These are phyloP conservation scores for Solanum pimpinellifolium DNA, from an alignment of 257 asterid genomes.

Conservation along the genomic window DNA sequence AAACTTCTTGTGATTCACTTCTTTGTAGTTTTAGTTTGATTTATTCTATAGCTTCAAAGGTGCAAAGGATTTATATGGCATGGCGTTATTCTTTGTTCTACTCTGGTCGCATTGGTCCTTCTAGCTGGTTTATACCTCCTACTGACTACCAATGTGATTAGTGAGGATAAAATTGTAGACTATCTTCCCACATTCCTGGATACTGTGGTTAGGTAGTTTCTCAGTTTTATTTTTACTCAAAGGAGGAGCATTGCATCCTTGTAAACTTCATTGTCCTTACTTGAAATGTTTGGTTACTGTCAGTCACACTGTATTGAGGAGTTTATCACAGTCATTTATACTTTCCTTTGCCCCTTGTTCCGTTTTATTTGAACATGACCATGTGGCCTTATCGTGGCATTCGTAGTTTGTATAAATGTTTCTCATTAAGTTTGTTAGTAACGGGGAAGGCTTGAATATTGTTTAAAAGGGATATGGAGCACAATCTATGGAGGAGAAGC, in stretches of 20 bases:
- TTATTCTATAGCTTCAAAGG: neutral
- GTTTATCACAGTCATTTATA: neutral
- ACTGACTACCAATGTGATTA: neutral
- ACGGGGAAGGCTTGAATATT: neutral
- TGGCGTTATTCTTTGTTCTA: neutral
- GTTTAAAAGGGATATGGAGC: constrained; percentile 72
- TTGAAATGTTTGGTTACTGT: neutral
- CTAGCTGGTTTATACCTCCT: neutral
- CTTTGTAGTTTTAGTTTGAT: neutral
- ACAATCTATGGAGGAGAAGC: constrained; percentile 97
- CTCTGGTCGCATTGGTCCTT: neutral
- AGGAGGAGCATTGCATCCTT: neutral
- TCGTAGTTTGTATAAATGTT: neutral
- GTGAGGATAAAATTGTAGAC: neutral
- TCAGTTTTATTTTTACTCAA: neutral
- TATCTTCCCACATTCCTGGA: neutral
- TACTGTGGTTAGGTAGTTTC: neutral
- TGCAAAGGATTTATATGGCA: neutral
- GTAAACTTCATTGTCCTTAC: neutral
- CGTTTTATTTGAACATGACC: neutral
- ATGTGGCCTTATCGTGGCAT: neutral
- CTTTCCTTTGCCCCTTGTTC: neutral
- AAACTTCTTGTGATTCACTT: neutral
- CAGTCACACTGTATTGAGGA: neutral
- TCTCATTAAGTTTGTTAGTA: neutral